phyloP scores from a whole-genome alignment of 2,329 filamentous ascomycete genomes.

The Talaromyces funiculosus region DNA sequence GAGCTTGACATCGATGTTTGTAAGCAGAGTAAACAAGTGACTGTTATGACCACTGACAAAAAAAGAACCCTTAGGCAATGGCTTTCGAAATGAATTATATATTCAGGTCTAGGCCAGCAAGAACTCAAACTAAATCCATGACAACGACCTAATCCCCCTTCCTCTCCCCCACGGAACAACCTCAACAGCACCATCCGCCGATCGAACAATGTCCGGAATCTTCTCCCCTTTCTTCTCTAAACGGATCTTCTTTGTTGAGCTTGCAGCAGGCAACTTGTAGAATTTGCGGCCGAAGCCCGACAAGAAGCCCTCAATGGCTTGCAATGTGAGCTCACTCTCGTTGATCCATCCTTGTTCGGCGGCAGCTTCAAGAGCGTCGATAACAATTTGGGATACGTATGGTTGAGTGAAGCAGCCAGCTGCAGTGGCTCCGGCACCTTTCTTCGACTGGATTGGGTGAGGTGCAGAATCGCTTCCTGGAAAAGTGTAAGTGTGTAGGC shows the following conservation, averaged over 20 bases:
- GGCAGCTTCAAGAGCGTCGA: slow-evolving; percentile 55
- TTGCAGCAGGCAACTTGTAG: slow-evolving; percentile 49
- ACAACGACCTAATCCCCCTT: slow-evolving; percentile 45
- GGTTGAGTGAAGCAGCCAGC: slow-evolving; percentile 61
- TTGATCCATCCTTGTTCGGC: slow-evolving; percentile 49
- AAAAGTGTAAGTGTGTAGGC: slow-evolving; percentile 17
- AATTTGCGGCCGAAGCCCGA: slow-evolving; percentile 53
- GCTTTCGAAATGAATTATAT: no score
- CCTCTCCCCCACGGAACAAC: slow-evolving; percentile 62
- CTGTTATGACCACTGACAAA: no score
- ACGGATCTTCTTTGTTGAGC: slow-evolving; percentile 47
- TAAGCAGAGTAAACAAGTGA: no score
- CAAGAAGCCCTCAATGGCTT: slow-evolving; percentile 54
- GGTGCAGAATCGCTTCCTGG: slow-evolving; percentile 62
- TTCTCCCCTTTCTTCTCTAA: slow-evolving; percentile 52
- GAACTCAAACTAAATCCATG: slow-evolving; percentile 22
- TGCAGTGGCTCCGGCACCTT: slow-evolving; percentile 46
- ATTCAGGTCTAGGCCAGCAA: no score
- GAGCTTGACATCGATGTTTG: no score
- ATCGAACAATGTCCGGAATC: slow-evolving; percentile 52
- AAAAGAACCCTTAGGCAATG: no score
- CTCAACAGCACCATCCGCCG: slow-evolving; percentile 48
- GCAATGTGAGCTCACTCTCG: slow-evolving; percentile 50
- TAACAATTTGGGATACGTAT: slow-evolving; percentile 52
- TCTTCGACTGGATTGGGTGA: slow-evolving; percentile 53